A percentile compares a stretch with the other conserved stretches of the same genome.
Conservation (phyloP, 2,329 filamentous ascomycete species). For the Eutypa lata region DNA sequence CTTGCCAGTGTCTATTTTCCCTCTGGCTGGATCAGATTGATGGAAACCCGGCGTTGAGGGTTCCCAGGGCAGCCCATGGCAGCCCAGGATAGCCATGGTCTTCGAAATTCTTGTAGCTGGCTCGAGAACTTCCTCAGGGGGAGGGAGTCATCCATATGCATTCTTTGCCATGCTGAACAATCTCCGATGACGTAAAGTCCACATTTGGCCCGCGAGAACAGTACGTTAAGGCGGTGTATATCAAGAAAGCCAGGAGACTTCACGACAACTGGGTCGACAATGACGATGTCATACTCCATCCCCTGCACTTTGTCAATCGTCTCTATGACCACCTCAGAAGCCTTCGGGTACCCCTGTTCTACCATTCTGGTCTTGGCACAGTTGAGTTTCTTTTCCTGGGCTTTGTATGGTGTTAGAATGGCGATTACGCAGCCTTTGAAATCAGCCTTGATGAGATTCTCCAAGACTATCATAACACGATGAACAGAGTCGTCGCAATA, state of each 20-base stretch:
- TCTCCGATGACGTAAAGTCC: not conserved
- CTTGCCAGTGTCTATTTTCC: too few relatives aligned
- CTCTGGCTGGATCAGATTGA: too few relatives aligned
- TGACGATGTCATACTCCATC: slow-evolving; percentile 1
- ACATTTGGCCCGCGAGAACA: slow-evolving; percentile 1
- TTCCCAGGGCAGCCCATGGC: too few relatives aligned
- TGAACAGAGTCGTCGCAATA: not conserved
- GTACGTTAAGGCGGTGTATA: not conserved
- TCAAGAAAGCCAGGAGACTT: not conserved
- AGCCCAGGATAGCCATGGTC: too few relatives aligned
- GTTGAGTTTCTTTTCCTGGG: not conserved
- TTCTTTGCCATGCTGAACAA: not conserved
- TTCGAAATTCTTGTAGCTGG: not conserved
- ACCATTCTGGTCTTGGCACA: not conserved
- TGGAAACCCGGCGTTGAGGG: too few relatives aligned
- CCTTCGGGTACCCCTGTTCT: not conserved
- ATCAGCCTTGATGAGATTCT: not conserved
- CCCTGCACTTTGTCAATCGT: slow-evolving; percentile 1
- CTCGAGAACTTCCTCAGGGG: not conserved
- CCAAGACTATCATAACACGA: not conserved
- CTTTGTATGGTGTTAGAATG: not conserved
- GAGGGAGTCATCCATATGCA: not conserved
- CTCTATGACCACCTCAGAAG: not conserved
- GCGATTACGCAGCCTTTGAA: not conserved
- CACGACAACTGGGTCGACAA: not conserved